Evolutionary conservation across 2,329 filamentous ascomycete genomes (phyloP).

Genomic region (Venturia pyrina): DNA sequence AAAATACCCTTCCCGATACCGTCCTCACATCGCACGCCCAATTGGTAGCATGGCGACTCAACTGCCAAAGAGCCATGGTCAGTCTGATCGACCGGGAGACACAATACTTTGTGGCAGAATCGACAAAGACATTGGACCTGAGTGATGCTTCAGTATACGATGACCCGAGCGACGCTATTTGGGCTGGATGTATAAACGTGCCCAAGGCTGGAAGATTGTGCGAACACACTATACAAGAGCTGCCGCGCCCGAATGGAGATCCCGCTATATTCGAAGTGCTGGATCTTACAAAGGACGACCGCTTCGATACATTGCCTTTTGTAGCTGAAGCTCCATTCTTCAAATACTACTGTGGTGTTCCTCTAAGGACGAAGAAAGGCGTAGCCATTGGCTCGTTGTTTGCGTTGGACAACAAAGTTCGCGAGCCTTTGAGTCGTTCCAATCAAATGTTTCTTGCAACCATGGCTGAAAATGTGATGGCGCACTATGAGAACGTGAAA

Average conservation of each 20-base stretch:
- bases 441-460: constrained; percentile 12
- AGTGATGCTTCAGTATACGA: constrained; percentile 24
- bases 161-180: constrained; percentile 22
- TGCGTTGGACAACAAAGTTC: constrained; percentile 20
- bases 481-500: constrained; percentile 19
- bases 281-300: constrained; percentile 22
- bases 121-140: constrained; percentile 32
- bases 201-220: constrained; percentile 26
- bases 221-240: constrained; percentile 22
- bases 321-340: constrained; percentile 23
- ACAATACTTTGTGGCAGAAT: constrained; percentile 43
- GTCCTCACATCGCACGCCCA: constrained; percentile 27
- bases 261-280: constrained; percentile 30
- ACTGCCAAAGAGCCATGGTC: constrained; percentile 27
- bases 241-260: constrained; percentile 18
- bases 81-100: constrained; percentile 38
- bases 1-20: constrained; percentile 19
- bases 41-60: constrained; percentile 27
- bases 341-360: constrained; percentile 25
- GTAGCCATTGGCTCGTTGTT: constrained; percentile 25
- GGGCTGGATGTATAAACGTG: constrained; percentile 23
- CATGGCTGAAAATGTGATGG: constrained; percentile 9
- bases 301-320: constrained; percentile 21
- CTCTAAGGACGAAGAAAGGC: constrained; percentile 22
- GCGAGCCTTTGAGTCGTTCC: constrained; percentile 17